A percentile compares a stretch with the other conserved stretches of the same genome.
phyloP scores from a whole-genome alignment of 306 rosid species.

The Urtica urens region DNA sequence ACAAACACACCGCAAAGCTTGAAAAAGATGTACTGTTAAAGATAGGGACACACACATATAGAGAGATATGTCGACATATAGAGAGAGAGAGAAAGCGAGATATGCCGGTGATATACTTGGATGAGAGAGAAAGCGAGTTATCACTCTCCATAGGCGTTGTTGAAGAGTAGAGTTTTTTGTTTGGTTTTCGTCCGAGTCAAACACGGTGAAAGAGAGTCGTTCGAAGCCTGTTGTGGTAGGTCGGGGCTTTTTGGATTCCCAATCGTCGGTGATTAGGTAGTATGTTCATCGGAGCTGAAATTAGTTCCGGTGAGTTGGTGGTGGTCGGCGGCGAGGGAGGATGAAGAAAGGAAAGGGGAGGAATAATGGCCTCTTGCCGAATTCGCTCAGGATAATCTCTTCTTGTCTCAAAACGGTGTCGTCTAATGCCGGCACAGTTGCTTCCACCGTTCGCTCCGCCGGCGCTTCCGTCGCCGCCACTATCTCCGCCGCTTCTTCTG shows the following conservation, averaged over 20 bases:
- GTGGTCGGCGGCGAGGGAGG: constrained; percentile 21
- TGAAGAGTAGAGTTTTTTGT: no score
- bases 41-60: constrained; percentile 17
- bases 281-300: not conserved
- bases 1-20: constrained; percentile 9
- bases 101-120: no score
- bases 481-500: constrained; percentile 26
- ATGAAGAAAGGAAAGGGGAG: constrained; percentile 58
- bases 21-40: constrained; percentile 29
- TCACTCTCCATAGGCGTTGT: no score
- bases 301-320: constrained; percentile 11
- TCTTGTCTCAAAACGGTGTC: constrained; percentile 87
- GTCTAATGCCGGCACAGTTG: constrained; percentile 71
- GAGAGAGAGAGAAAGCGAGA: no score
- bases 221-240: no score
- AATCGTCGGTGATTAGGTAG: constrained; percentile 7
- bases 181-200: no score
- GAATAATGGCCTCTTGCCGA: constrained; percentile 70
- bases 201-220: no score
- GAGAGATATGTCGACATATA: no score
- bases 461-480: constrained; percentile 75
- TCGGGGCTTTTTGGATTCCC: no score
- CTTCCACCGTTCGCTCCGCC: constrained; percentile 64
- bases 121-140: no score
- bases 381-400: constrained; percentile 78